Base-by-base conservation (phyloP, 108 stramenopile genomes). In the Nitzschia sp. region DNA sequence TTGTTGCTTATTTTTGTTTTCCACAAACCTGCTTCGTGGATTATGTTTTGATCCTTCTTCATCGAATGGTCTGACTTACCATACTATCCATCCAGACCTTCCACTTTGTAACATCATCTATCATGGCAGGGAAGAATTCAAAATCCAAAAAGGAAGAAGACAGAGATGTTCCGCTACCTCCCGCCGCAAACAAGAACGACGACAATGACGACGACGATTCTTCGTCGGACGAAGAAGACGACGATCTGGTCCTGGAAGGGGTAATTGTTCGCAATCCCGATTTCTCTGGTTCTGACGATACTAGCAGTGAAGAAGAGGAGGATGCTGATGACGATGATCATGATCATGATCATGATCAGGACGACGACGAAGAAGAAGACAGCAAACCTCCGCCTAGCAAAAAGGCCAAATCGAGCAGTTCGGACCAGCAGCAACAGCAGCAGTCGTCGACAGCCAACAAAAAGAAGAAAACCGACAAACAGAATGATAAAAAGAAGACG, bases 241-340 rank as follows among this genome's bases (percentile, higher is more conserved):
- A 80, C 63, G 78, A 80, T 32, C 53, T 90, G 55, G 78, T 85
- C 4, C 41, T 90, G 38, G 89, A 87, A 63, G 89, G 89, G 53
- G 85, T 75, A n/a, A n/a, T 90, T 26, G 76, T 84, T 28, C 76
- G 89, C 21, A 90, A 87, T 59, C 85, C 85, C 55, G 86, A 90
- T 69, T 78, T 48, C 27, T 75, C 77, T 2, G 78, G 73, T 28
- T 78, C 77, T 28, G 69, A 69, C 34, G 77, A 78, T 38, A 62
- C 29, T 26, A 62, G 60, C 45, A 54, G 53, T 41, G 76, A 76
- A 41, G 72, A 73, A 21, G 71, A 73, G 11, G 52, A 70, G 3
- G 72, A 66, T 48, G 82, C 79, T 22, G 83, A 78, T 21, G 77
- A 78, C 17, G 48, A 69, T 15, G 71, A 70, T 48, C 78, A 83